Evolutionary conservation across 257 asterid genomes (phyloP), one percentile per base, ranked within the genome.

Genomic region (Solanum sejunctum): DNA sequence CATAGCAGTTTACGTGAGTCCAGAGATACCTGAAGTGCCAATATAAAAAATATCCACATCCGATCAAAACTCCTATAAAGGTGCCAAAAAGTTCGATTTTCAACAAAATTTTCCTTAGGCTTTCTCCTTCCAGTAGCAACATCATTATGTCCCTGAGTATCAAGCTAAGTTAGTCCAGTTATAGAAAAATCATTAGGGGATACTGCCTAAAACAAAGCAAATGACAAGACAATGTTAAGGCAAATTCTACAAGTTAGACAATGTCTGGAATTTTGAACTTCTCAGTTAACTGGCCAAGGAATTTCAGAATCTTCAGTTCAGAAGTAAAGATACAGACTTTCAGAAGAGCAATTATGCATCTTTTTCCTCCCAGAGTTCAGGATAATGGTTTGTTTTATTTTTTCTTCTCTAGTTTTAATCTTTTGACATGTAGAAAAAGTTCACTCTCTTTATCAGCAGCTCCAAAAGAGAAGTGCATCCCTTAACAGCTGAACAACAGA

Each of bases 1-100:
- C 83, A 78, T 17, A 78, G 64, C 26, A 28, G 56, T 72, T 45
- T 72, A 64, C 28, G 10, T 28, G 55, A 58, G 47, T 61, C 69
- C 8, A 15, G 54, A 64, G 36, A 28, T 91, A 97, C 99, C 98
- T 97, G 99, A 81, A 97, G 93, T 81, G 97, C 94, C 92, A 97
- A 89, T 87, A 91, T 93, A 77, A 93, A 95, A 86, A 97, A 95
- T 79, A 92, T 94, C 98, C 99, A 97, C 94, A 97, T 85, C 87
- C 99, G 92, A 89, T 97, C 99, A 66, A 97, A 97, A 90, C 97
- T 94, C 87, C 98, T 92, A 85, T 91, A 97, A 82, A 97, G 93
- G 86, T 97, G 99, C 98, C 91, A 97, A 92, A 95, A 97, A 28
- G 98, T 97, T 54, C 99, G 98, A 82, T 95, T 87, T 90, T 97